Conservation (phyloP, 164 flowering plant species). For the Aristolochia fimbriata region DNA sequence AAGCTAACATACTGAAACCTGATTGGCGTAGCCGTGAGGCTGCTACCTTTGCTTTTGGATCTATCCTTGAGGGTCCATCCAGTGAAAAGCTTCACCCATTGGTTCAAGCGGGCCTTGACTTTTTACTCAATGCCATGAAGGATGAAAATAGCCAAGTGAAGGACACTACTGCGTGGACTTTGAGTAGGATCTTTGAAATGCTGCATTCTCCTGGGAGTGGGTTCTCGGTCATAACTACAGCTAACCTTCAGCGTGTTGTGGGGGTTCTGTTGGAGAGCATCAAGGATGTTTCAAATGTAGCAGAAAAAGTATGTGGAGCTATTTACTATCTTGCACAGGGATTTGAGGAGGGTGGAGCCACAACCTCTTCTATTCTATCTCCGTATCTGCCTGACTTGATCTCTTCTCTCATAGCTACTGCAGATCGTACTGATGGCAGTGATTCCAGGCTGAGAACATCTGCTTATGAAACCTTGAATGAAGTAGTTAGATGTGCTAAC, state of each 20-base stretch:
- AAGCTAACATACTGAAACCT: conserved; percentile 50
- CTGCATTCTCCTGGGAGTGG: conserved; percentile 49
- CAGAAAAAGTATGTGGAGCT: conserved; percentile 83
- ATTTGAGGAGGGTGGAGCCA: conserved; percentile 51
- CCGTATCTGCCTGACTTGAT: conserved; percentile 51
- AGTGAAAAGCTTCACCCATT: conserved; percentile 49
- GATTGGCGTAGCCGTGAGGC: conserved; percentile 80
- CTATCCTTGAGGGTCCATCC: conserved; percentile 74
- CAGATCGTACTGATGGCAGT: conserved; percentile 49
- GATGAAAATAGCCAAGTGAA: conserved; percentile 64
- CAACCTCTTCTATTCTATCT: conserved; percentile 34
- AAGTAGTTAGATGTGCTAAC: conserved; percentile 63
- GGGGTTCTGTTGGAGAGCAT: conserved; percentile 52
- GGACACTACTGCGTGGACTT: conserved; percentile 86
- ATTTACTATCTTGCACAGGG: conserved; percentile 78
- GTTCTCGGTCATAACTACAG: conserved; percentile 48
- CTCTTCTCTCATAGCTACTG: conserved; percentile 33
- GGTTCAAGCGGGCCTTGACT: conserved; percentile 53
- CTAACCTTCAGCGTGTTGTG: conserved; percentile 38
- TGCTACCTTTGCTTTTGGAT: conserved; percentile 78
- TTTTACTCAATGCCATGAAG: conserved; percentile 55
- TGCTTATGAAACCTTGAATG: conserved; percentile 77
- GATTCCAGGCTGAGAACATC: conserved; percentile 64
- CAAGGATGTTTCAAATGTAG: conserved; percentile 60
- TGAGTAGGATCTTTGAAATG: conserved; percentile 68